Base-by-base conservation (phyloP, 1,139 yeast genomes). In the Saccharomyces hybrid region DNA sequence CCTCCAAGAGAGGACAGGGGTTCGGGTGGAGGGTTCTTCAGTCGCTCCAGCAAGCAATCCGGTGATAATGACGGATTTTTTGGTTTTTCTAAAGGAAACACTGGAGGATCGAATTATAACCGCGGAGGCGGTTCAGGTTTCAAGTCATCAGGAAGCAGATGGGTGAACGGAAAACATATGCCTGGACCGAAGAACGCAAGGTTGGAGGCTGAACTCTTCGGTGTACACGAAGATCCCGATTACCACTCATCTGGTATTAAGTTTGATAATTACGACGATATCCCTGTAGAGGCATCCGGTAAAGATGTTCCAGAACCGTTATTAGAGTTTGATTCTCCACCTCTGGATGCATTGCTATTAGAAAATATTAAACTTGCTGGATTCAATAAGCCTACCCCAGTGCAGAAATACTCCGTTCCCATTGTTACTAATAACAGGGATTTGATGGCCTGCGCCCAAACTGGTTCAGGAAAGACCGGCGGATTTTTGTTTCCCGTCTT, bases 381-480 rank as follows among this genome's bases (percentile, higher is more conserved):
- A 73, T 93, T 91, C 78, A 82, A 86, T 61, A 88, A 80, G 75
- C 98, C 98, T 66, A 93, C 99, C 31, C 99, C 99, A 52, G 99
- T 93, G 55, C 99, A 93, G 74, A 93, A 93, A 76, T 93, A 91
- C 79, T 91, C 98, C 48, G 89, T 93, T 62, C 99, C 99, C 60
- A 93, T 93, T 67, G 96, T 93, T 62, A 89, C 95, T 59, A 84
- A 79, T 53, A 95, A 96, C 65, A 85, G 98, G 78, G 99, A 93
- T 75, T 83, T 93, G 76, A 93, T 93, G 98, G 98, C 98, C 47
- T 91, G 98, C 84, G 98, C 98, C 60, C 98, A 91, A 78, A 91
- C 98, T 65, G 98, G 95, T 86, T 90, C 98, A 55, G 99, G 99
- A 81, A 93, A 93, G 79, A 93, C 99, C 70, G 97, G 98, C 79